Conservation (phyloP, 306 rosid genomes). For the Cicer judaicum region DNA sequence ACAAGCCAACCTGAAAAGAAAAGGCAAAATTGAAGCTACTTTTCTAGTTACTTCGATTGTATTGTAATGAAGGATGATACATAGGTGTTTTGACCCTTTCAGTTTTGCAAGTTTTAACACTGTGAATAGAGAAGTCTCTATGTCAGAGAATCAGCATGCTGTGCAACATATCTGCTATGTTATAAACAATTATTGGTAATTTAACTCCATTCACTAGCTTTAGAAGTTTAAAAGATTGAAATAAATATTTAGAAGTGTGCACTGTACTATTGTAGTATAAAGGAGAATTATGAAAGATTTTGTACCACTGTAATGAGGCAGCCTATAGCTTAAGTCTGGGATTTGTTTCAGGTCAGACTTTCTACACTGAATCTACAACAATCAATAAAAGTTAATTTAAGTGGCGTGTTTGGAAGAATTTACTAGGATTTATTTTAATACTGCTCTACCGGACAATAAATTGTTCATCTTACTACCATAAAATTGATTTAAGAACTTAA, state of each 20-base stretch:
- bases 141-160: neutral
- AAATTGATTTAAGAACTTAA: neutral
- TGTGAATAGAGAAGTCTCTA: neutral
- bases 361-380: neutral
- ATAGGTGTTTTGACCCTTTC: slow-evolving; percentile 36
- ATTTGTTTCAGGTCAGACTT: slow-evolving; percentile 19
- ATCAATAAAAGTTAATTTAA: neutral
- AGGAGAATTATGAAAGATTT: neutral
- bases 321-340: slow-evolving; percentile 13
- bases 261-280: slow-evolving; percentile 6
- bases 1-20: neutral
- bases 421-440: too few species aligned
- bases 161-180: neutral
- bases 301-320: slow-evolving; percentile 1
- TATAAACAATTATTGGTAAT: slow-evolving; percentile 6
- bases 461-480: neutral
- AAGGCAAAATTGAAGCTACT: slow-evolving; percentile 4
- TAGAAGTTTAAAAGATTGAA: neutral
- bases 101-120: neutral
- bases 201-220: neutral
- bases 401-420: too few species aligned
- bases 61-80: slow-evolving; percentile 12
- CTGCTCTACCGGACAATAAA: neutral
- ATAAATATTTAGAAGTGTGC: slow-evolving; percentile 2
- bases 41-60: neutral